These are phyloP conservation scores for Podospora anserina DNA, from an alignment of 495 filamentous ascomycete species.

Conservation along the genomic window DNA sequence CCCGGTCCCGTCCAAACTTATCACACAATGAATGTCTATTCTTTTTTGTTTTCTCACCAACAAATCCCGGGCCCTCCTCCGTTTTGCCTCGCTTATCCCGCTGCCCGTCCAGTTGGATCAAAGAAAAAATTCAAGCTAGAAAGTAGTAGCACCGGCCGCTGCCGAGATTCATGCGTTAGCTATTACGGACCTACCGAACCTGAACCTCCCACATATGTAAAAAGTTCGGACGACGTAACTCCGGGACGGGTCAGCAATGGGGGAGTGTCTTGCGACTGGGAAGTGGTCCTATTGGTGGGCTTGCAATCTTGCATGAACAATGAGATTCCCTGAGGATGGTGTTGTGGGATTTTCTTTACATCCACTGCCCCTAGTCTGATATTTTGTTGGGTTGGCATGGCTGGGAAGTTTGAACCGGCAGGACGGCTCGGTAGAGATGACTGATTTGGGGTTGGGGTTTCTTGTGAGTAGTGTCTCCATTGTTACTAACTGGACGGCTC, in stretches of 20 bases:
- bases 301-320: not conserved
- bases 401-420: no score
- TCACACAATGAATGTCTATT: no score
- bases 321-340: not conserved
- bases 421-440: no score
- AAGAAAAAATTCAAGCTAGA: no score
- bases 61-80: not conserved
- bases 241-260: not conserved
- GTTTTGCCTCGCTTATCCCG: not conserved
- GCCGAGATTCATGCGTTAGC: not conserved
- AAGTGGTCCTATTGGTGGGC: not conserved
- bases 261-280: not conserved
- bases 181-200: not conserved
- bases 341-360: not conserved
- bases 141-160: no score
- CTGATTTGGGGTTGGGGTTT: no score
- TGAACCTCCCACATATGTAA: not conserved
- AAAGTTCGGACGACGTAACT: not conserved
- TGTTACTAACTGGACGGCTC: no score
- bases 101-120: not conserved
- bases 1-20: no score
- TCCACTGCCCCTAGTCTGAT: not conserved
- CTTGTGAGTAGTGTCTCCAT: no score
- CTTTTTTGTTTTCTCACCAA: not conserved
- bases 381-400: not conserved